Base-by-base conservation (phyloP, 169 alveolate genomes). In the Plasmodium vinckei region DNA sequence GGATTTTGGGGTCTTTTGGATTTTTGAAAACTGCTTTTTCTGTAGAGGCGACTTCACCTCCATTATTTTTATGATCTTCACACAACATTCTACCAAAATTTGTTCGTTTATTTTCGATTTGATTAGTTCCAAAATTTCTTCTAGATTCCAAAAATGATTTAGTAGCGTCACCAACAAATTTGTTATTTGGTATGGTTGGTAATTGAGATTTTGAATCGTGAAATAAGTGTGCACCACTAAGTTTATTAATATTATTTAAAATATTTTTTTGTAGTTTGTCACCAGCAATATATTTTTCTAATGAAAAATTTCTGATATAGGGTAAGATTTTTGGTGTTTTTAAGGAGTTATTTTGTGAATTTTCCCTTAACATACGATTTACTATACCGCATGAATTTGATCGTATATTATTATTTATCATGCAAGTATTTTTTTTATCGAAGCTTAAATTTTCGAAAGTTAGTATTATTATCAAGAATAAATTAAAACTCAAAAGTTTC, bases 1-100 rank as follows among this genome's bases (percentile, higher is more conserved):
- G 93, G 53, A 94, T 95, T 42, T 72, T 93, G 46, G 93, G 95
- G 47, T 87, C 87, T 61, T 33, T 33, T 33, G 42, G 3, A 2
- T 33, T 33, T 33, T 33, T 33, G 42, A 33, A 4, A 33, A 33
- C 3, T 33, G 42, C 7, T 3, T 94, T 93, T 47, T 88, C 68
- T 9, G 15, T 21, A 47, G 13, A 21, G 3, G 65, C 6, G 17
- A 3, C 63, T 1, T 25, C 51, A 54, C 56, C 39, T 9, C 49
- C 67, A n/a, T 19, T 72, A 33, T 47, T 47, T 9, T 69, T 69
- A 47, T 33, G 54, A 47, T 13, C 57, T 27, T 57, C 46, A 9
- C 57, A 33, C 42, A 33, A 33, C 42, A 33, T 33, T 33, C 42
- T 33, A 33, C 42, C 42, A 33, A 33, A 0, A 33, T 33, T 33